These are phyloP conservation scores for Magnusiomyces sp. DNA, from an alignment of 1,139 yeast species.

Conservation along the genomic window DNA sequence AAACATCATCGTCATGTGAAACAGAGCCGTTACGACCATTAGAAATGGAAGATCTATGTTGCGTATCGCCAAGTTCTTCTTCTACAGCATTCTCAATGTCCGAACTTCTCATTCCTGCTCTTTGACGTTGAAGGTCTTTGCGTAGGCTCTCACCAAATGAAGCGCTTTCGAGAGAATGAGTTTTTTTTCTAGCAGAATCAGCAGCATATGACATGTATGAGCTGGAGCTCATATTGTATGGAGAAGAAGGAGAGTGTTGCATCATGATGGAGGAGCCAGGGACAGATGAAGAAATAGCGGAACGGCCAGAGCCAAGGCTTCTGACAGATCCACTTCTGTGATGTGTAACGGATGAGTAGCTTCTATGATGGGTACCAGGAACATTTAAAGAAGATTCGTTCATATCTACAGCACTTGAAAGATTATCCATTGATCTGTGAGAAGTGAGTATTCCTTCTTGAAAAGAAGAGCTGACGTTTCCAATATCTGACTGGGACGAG, in stretches of 20 bases:
- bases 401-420: neutral
- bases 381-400: neutral
- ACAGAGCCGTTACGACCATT: neutral
- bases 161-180: neutral
- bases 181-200: no score
- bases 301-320: no score
- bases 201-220: neutral
- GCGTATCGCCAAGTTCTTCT: conserved; percentile 8
- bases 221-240: conserved; percentile 1
- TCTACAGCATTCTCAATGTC: conserved; percentile 6
- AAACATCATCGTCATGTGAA: conserved; percentile 19
- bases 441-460: no score
- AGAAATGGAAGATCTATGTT: neutral
- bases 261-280: conserved; percentile 1
- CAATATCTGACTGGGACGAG: neutral
- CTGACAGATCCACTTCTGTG: no score
- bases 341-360: no score
- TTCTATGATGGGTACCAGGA: no score
- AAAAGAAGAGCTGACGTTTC: no score
- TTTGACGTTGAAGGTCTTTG: conserved; percentile 8
- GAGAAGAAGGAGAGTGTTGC: neutral
- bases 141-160: conserved; percentile 4
- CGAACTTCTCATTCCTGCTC: conserved; percentile 10
- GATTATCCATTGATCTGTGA: conserved; percentile 12
- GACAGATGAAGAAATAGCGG: conserved; percentile 1